Conservation (phyloP, 177 flowering plant species). For the Vitis hybrid region DNA sequence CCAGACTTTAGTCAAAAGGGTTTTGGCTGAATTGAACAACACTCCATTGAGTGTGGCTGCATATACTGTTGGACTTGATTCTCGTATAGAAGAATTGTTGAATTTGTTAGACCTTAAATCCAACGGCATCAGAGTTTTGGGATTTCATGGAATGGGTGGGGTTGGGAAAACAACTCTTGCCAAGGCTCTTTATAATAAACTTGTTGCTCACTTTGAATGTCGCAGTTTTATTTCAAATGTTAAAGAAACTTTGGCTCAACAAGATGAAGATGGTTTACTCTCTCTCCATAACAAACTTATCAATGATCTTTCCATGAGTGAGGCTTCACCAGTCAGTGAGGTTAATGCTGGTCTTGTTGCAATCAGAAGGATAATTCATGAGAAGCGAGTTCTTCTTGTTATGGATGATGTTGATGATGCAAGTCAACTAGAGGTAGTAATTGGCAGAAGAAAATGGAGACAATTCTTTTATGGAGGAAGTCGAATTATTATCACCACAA, state of each 20-base stretch:
- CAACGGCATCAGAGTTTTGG: conserved; percentile 22
- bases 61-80: conserved; percentile 30
- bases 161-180: conserved; percentile 58
- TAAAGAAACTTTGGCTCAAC: conserved; percentile 19
- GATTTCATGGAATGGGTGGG: conserved; percentile 47
- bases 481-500: conserved; percentile 45
- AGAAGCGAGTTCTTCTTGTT: conserved; percentile 35
- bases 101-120: conserved; percentile 20
- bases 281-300: conserved; percentile 30
- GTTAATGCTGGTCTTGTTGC: not conserved
- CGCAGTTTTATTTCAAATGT: conserved; percentile 38
- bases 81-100: conserved; percentile 25
- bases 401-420: conserved; percentile 48
- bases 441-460: conserved; percentile 21
- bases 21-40: conserved; percentile 30
- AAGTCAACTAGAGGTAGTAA: conserved; percentile 27
- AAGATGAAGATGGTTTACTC: conserved; percentile 13
- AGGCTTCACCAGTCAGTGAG: not conserved
- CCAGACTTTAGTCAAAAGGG: conserved; percentile 21
- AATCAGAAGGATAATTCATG: conserved; percentile 15
- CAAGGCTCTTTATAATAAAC: conserved; percentile 39
- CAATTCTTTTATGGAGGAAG: conserved; percentile 43
- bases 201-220: conserved; percentile 22
- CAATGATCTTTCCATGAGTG: conserved; percentile 17
- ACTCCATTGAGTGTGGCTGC: conserved; percentile 35